Evolutionary conservation across 192 early-diverging fungal species (phyloP).

Genomic region (Entomortierella beljakovae): DNA sequence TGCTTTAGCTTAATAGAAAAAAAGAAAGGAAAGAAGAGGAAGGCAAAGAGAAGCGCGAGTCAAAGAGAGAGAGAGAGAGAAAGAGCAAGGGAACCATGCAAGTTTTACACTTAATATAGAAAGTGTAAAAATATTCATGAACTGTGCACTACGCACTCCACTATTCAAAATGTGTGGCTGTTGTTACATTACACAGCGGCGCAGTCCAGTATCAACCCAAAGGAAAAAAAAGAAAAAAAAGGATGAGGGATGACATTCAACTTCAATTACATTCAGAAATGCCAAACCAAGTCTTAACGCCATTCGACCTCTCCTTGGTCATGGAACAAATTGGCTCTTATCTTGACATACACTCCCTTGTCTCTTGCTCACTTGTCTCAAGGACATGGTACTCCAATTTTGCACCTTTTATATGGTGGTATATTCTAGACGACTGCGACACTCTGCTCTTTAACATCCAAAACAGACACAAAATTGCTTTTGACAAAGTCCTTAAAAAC

Average conservation of each 20-base stretch:
- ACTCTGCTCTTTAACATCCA: not conserved
- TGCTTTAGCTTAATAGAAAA: not conserved
- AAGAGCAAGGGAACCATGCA: not conserved
- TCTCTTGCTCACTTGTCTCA: not conserved
- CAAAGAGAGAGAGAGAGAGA: not conserved
- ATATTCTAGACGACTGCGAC: conserved; percentile 5
- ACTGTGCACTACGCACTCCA: too few species aligned
- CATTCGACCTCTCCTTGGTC: not conserved
- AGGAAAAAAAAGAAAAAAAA: too few species aligned
- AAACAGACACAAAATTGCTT: not conserved
- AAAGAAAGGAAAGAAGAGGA: not conserved
- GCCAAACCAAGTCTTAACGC: not conserved
- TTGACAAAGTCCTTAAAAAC: not conserved
- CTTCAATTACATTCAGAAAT: not conserved
- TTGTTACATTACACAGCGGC: too few species aligned
- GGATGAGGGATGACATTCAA: too few species aligned
- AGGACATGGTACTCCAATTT: not conserved
- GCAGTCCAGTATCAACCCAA: too few species aligned
- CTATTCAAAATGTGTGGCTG: too few species aligned
- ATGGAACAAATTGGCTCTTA: not conserved
- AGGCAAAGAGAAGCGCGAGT: not conserved
- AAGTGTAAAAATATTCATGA: too few species aligned
- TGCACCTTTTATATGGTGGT: conserved; percentile 4
- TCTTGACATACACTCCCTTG: not conserved
- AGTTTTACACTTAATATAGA: too few species aligned